Base-by-base conservation (phyloP, 2,329 filamentous ascomycete species). In the Arachnomyces sp. region DNA sequence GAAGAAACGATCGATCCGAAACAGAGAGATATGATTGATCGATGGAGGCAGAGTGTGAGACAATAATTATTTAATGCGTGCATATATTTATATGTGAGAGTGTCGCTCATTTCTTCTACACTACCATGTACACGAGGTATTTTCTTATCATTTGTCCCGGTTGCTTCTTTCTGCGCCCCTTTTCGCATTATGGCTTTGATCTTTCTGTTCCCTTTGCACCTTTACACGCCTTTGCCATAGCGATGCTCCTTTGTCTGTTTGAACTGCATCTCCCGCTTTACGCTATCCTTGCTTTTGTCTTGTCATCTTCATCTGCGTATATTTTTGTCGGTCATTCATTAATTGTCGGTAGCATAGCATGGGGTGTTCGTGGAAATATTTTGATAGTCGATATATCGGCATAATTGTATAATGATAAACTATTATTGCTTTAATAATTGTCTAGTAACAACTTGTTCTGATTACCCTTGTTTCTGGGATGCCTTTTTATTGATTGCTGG, bases 21-120 rank as follows among this genome's bases (percentile, higher is more conserved):
- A 39, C 73, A 76, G 52, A 63, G 73, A 39, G 74, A 72, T 43
- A 62, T 73, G 43, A 77, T 80, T 58, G 74, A 79, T 61, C 71
- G 68, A 28, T 80, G 76, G 76, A 68, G 76, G 52, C 65, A 72
- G 47, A 64, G 63, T 41, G 57, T 66, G 39, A 41, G 40, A 20
- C 37, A 42, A 43, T 33, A 13, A 7, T 20, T 15, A 28, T 13
- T 32, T 17, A 8, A 34, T 39, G n/a, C 50, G 49, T 28, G 9
- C 59, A 50, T 39, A 25, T 28, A 31, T 28, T 18, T 33, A 18
- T 31, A 15, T 31, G 20, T 7, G 13, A 32, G 2, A 18, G 20
- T 18, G 34, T 41, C 4, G 34, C 38, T 39, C 34, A 17, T 39
- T 40, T 37, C 35, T 39, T 45, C 16, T 41, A 9, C 9, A 31